Base-by-base conservation (phyloP, 1,284 basidiomycete genomes). In the Inonotus hispidus region DNA sequence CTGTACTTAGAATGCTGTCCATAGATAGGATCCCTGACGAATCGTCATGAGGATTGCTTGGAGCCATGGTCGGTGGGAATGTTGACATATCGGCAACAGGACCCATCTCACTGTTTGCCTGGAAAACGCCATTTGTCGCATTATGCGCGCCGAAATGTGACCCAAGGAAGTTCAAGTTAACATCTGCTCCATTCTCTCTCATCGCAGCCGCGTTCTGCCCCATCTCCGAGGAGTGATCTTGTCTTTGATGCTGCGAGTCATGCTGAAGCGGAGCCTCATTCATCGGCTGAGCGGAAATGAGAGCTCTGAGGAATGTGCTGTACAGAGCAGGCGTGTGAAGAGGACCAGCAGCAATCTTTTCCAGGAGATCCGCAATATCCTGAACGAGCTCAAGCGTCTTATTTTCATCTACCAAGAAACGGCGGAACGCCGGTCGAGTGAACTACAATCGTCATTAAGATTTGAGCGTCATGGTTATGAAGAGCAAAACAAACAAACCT, bases 281-380 rank as follows among this genome's bases (percentile, higher is more conserved):
- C 50, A 35, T 29, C 16, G 50, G 50, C 65, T 84, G 84, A 21
- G 82, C 84, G 5, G 83, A 80, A 61, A 89, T 81, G 25, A 93
- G 83, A 11, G 91, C 91, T 5, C 89, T 86, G 25, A 96, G 80
- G 78, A 96, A 95, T 14, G 84, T 80, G 67, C 88, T 87, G 75
- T 97, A 96, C 58, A 96, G 79, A 4, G 90, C 86, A 0, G 92
- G 92, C 0, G 93, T 93, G 70, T 96, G 93, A 8, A 83, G 76
- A 0, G 86, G 77, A 68, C 88, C 87, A 49, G 84, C 86, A 23
- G 93, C 85, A 58, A 88, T 82, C 23, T 78, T 79, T 68, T 93
- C 91, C 29, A 95, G 79, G 0, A 85, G 79, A 65, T 92, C 84
- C 1, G 92, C 93, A 27, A 95, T 87, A 65, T 93, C 89, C 57